Evolutionary conservation across 2,329 filamentous ascomycete species (phyloP), one percentile per base, ranked within the genome.

Genomic region (Talaromyces amestolkiae): DNA sequence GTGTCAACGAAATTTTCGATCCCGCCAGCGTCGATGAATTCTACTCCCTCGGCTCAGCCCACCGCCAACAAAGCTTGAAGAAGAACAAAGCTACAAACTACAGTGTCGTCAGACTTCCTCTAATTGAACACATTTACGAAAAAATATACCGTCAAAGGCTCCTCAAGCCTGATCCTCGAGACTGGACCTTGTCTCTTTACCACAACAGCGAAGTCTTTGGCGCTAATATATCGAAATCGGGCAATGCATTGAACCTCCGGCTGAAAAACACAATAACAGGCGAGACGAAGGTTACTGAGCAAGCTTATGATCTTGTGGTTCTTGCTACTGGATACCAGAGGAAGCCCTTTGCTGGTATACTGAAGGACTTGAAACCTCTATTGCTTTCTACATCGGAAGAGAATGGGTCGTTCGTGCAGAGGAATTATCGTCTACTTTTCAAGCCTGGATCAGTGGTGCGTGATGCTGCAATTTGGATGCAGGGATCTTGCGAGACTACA

Each of bases 1-100:
- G 65, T 24, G 65, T 66, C 9, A 66, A 66, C 43, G 65, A 66
- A 37, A 66, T 66, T 2, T 66, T 66, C n/a, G 65, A 66, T 33
- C 65, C 65, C 17, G 31, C 56, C 11, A 64, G 61, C 41, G 65
- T 66, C 13, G 65, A 66, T 31, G 58, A 63, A 17, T 66, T 66
- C 31, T 66, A 66, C 27, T 61, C 61, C 7, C 61, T 64, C 47
- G 58, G 61, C 39, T 8, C 27, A 2, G 24, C 45, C 2, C 15
- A 45, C 8, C 61, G 65, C 13, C 49, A 61, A 43, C 33, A 64
- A 33, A 66, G 37, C 33, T 3, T 66, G 3, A 51, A 53, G 3
- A 64, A 64, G 24, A 66, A 64, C 56, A 66, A 64, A 33, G 61
- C 65, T 3, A 66, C 65, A 11, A 66, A 66, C n/a, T 66, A 66